Evolutionary conservation across 495 filamentous ascomycete genomes (phyloP), one percentile per base, ranked within the genome.

Genomic region (Penicillium psychrofluorescens): DNA sequence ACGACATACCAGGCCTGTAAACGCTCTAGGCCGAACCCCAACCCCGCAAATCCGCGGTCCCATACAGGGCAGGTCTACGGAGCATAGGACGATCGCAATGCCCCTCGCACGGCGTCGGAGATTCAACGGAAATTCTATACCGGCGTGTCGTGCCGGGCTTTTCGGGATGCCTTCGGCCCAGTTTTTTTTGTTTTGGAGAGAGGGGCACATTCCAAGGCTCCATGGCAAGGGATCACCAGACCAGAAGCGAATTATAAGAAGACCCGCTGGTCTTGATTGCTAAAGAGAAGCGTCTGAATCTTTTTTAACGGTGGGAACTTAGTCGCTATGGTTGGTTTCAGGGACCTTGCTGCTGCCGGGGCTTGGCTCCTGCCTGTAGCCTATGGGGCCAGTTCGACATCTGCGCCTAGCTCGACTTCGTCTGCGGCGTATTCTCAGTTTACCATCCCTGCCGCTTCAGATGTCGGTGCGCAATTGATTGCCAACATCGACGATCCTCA

Each of bases 401-500:
- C 48, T 10, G 36, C 37, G n/a, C 13, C 45, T 27, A 54, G 41
- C 35, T 36, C 45, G n/a, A 41, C 50, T 10, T 14, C 49, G 0
- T 41, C 38, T 29, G 48, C 61, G 8, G 37, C 50, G 35, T 50
- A 48, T 27, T 39, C 55, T 2, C 62, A 73, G 10, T 82, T 76
- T 59, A 81, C 78, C 2, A 67, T 85, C 7, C 81, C 84, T 7
- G 65, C 78, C 11, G 54, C 59, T 32, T 78, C 74, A 7, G 76
- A 81, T 45, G 43, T 62, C 31, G 85, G 84, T 33, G 72, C 62
- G 13, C 65, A 71, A 12, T 47, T 88, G 30, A 62, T 88, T 22
- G 83, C 88, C 31, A 70, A 88, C 54, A 76, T 90, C 54, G 51
- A 80, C 35, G 86, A 90, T 50, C 81, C 85, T 8, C 37, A 84